Evolutionary conservation across 2,329 filamentous ascomycete genomes (phyloP), one percentile per base, ranked within the genome.

Genomic region (Colletotrichum neosansevieriae): DNA sequence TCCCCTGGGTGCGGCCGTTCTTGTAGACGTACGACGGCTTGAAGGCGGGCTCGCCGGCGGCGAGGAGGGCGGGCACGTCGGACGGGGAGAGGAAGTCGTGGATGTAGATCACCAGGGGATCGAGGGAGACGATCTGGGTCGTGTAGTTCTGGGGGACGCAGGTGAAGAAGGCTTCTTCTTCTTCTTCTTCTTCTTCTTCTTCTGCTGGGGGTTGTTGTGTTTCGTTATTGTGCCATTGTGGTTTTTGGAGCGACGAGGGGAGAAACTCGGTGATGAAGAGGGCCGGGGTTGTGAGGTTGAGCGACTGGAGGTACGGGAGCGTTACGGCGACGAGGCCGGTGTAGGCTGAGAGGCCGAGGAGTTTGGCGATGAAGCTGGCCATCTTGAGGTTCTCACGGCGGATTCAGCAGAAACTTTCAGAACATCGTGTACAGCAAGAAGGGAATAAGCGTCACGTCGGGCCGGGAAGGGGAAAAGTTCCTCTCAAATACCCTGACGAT

Each of bases 61-160:
- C 69, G 17, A 83, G 76, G 6, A 83, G 74, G 3, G 76, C 74
- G 0, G 73, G n/a, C 13, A 67, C 47, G 69, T 83, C 81, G 24
- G 63, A 17, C 0, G 77, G 71, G 2, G 75, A 70, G 44, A 83
- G 73, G 73, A 83, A 80, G 61, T 76, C 70, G 72, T 79, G 79
- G 74, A 83, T 81, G 71, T 83, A 83, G 67, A 83, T 79, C 9
- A 83, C 74, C 1, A 83, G 73, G 2, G 81, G 81, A 47, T 81
- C 78, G 19, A 81, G 74, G 13, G 80, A 82, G 44, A 83, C 74
- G 47, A 83, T 76, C 61, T 81, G 77, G 0, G 79, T 81, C 4
- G 73, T 75, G 72, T 82, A 83, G 13, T 72, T 64, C 19, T 79
- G 76, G 1, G 73, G 58, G 11, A 72, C 72, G 69, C 79, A 81